Conservation (phyloP, 352 stramenopile species). For the Phytophthora pluvialis region DNA sequence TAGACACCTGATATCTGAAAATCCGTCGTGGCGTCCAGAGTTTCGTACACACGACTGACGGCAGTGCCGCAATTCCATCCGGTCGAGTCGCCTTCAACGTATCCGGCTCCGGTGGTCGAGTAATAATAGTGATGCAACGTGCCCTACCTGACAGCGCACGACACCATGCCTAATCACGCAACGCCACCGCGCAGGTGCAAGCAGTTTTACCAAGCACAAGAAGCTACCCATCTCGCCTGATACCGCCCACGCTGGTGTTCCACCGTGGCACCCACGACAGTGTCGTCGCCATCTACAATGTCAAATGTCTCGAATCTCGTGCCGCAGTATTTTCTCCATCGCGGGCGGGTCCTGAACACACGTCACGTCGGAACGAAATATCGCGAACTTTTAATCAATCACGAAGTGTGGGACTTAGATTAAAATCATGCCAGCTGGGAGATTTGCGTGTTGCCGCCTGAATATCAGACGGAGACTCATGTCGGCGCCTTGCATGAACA, state of each 20-base stretch:
- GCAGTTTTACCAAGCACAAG: neutral
- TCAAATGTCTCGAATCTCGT: conserved; percentile 16
- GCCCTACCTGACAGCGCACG: neutral
- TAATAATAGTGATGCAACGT: too few relatives aligned
- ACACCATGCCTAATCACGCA: too few relatives aligned
- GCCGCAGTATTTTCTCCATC: neutral
- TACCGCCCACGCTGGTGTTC: neutral
- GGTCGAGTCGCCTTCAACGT: neutral
- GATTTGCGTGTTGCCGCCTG: neutral
- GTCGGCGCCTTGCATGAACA: neutral
- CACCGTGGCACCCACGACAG: neutral
- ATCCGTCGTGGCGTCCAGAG: neutral
- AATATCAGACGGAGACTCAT: too few relatives aligned
- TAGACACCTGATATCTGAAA: neutral
- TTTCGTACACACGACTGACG: neutral
- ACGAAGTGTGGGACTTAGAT: conserved; percentile 1
- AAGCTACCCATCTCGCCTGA: neutral
- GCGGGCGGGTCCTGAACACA: neutral
- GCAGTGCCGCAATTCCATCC: conserved; percentile 2
- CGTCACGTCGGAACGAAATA: conserved; percentile 7
- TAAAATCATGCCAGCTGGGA: conserved; percentile 4
- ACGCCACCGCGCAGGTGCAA: neutral
- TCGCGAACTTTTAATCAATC: conserved; percentile 4
- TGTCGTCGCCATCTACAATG: neutral
- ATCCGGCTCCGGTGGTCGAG: neutral